Evolutionary conservation across 441 rosid species (phyloP), one percentile per base, ranked within the genome.

Genomic region (Eutrema salsugineum): DNA sequence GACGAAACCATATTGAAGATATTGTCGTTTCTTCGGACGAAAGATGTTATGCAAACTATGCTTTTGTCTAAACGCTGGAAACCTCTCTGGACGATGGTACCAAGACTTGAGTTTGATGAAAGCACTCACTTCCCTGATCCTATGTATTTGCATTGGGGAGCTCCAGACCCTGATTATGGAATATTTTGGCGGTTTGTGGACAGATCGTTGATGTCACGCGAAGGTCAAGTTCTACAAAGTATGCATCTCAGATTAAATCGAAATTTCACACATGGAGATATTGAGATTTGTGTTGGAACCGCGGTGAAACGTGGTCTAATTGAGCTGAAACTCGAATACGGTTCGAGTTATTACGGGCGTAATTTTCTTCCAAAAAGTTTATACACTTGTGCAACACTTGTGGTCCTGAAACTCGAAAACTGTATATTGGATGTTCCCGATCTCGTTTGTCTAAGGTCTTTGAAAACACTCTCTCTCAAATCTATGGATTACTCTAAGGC

Each of bases 381-480:
- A 1, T 59, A 36, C 7, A 70, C 74, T 11, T 70, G 74, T 3
- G 74, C 16, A 16, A 70, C 59, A 50, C 74, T 70, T 48, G 74
- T 70, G 66, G 40, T 59, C 4, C 27, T 70, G 50, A 70, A 39
- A 15, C 50, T 70, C 5, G 5, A 1, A 8, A 2, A n/a, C n/a
- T n/a, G n/a, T n/a, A n/a, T n/a, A n/a, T 12, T 59, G 9, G 28
- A 70, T 59, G 66, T 70, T 59, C 74, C 66, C 59, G 74, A 70
- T 5, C 66, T 24, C 3, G 42, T 70, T 59, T 70, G 40, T 40
- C 40, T 70, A 8, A 59, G 20, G 39, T 70, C 74, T 49, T 49
- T 70, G 1, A 70, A 70, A 59, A 49, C 59, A 0, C 28, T 70
- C 9, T 38, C 67, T 32, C 74, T 70, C 8, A 8, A 5, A 27